These are phyloP conservation scores for Naganishia onofrii DNA, from an alignment of 768 basidiomycete species.

Conservation along the genomic window DNA sequence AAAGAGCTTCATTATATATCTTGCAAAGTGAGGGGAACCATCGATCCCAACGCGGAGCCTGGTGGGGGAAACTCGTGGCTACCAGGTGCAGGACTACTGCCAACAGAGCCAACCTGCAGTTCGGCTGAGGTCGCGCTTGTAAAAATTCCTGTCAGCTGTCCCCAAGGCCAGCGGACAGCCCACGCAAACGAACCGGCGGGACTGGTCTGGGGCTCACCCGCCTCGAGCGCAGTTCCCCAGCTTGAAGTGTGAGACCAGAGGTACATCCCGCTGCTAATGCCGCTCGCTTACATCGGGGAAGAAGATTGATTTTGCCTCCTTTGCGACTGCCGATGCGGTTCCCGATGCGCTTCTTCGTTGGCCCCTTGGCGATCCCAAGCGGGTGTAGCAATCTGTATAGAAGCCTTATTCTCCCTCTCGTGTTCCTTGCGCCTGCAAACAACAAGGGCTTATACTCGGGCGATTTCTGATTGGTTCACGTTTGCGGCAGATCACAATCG, in stretches of 20 bases:
- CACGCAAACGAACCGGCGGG: conserved; percentile 17
- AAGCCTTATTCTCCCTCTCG: background rate
- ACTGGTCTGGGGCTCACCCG: conserved; percentile 11
- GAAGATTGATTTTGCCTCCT: background rate
- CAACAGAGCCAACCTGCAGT: background rate
- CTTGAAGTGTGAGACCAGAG: too few species aligned
- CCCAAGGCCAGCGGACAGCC: background rate
- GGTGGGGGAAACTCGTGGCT: conserved; percentile 7
- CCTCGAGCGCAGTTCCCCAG: background rate
- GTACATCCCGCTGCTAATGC: background rate
- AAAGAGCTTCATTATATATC: background rate
- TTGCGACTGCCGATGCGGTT: background rate
- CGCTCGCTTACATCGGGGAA: background rate
- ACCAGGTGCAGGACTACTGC: background rate
- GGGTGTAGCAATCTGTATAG: too few species aligned
- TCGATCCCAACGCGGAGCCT: conserved; percentile 13
- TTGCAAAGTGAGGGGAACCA: conserved; percentile 1
- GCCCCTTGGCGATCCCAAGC: background rate
- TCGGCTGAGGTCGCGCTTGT: background rate
- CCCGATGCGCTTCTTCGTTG: background rate
- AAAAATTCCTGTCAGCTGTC: conserved; percentile 12
- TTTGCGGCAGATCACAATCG: background rate
- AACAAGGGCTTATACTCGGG: conserved; percentile 2
- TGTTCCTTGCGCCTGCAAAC: background rate
- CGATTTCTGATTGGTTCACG: conserved; percentile 9